Evolutionary conservation across 2,329 filamentous ascomycete genomes (phyloP).

Genomic region (Fusarium sp.): DNA sequence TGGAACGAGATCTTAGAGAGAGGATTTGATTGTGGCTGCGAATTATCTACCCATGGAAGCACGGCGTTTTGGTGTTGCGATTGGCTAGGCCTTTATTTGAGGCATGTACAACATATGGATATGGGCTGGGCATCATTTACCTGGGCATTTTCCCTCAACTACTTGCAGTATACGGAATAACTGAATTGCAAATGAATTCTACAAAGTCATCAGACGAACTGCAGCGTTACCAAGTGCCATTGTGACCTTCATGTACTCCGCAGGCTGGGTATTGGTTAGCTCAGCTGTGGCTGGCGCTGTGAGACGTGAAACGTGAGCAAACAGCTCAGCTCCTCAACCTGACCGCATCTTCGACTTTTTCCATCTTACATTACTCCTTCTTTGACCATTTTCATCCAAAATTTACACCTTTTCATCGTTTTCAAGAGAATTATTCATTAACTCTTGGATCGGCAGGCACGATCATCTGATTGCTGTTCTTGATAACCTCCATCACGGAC

Average conservation of each 20-base stretch:
- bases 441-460: background rate
- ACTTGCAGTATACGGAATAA: background rate
- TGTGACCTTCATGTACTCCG: background rate
- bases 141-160: background rate
- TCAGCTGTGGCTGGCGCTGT: background rate
- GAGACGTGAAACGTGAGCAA: background rate
- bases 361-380: background rate
- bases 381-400: background rate
- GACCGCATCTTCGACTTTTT: background rate
- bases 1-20: background rate
- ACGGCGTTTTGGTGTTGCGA: constrained; percentile 11
- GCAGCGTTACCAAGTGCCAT: background rate
- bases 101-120: constrained; percentile 18
- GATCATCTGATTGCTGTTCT: background rate
- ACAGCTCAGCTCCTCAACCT: background rate
- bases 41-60: constrained; percentile 13
- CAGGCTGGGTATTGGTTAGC: background rate
- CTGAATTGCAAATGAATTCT: background rate
- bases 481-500: background rate
- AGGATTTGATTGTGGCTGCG: constrained; percentile 6
- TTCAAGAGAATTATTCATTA: background rate
- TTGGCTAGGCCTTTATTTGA: background rate
- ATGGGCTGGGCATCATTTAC: background rate
- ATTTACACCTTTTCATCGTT: background rate
- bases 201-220: background rate